Conservation (phyloP, 2,329 filamentous ascomycete genomes). For the Stenocarpella maydis region DNA sequence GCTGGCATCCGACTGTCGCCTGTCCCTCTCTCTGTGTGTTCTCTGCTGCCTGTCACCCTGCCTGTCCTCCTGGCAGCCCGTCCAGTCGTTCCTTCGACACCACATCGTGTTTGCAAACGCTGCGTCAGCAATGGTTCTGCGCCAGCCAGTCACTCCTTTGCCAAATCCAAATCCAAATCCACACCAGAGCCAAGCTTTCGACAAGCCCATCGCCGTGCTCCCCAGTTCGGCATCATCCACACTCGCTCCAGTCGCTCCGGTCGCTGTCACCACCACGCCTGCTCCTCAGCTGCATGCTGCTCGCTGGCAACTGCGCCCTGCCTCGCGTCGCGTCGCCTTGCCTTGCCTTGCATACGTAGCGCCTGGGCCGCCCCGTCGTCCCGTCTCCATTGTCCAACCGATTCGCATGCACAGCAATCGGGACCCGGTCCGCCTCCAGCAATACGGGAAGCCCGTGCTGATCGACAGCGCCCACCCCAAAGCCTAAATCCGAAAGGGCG, state of each 20-base stretch:
- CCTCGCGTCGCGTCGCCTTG: conserved; percentile 25
- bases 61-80: conserved; percentile 4
- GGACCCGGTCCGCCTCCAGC: conserved; percentile 10
- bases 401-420: conserved; percentile 9
- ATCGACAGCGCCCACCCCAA: conserved; percentile 20
- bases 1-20: conserved; percentile 1
- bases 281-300: conserved; percentile 17
- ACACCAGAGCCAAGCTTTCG: conserved; percentile 33
- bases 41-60: background rate
- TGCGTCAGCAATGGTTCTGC: conserved; percentile 36
- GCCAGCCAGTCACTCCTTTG: conserved; percentile 34
- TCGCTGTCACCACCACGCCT: conserved; percentile 7
- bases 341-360: conserved; percentile 29
- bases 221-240: background rate
- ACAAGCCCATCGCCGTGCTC: conserved; percentile 19
- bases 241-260: conserved; percentile 10
- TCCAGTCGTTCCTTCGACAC: conserved; percentile 29
- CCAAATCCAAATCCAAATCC: no score
- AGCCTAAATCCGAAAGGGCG: conserved; percentile 27
- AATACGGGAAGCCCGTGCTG: conserved; percentile 32
- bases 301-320: conserved; percentile 27
- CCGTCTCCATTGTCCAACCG: conserved; percentile 24
- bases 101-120: conserved; percentile 20
- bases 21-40: no score
- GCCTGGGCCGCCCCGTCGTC: background rate